Evolutionary conservation across 2,329 filamentous ascomycete species (phyloP), one percentile per base, ranked within the genome.

Genomic region (Aureobasidium sp.): DNA sequence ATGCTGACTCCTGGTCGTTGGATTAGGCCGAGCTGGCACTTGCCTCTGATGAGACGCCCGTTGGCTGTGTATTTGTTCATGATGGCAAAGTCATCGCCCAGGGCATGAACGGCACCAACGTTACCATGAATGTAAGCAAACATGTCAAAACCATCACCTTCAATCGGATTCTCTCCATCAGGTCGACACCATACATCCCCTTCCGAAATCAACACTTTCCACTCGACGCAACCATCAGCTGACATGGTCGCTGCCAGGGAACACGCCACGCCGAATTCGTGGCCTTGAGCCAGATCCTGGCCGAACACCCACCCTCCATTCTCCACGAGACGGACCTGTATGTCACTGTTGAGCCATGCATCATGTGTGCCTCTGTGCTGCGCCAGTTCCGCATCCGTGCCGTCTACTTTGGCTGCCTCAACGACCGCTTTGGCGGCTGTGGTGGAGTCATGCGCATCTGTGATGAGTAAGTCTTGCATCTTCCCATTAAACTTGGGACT

Each of bases 31-130:
- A 93, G 70, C 83, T 91, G 66, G 94, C 95, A 24, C 84, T 99
- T 53, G 79, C 79, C 67, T 89, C 85, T 64, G 92, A 96, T 68
- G 94, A 99, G 77, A 97, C 95, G 1, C 94, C 94, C 1, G 94
- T 99, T 22, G 95, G 94, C 53, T 99, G 94, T 74, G 91, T 99
- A 35, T 86, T 99, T 59, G 92, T 97, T 24, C 83, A 91, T 71
- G 76, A 90, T 31, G 87, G 85, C 66, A 81, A 85, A 67, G 82
- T 97, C 66, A 91, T 99, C 66, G 92, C 90, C 45, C 84, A 83
- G 65, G 94, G 94, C 65, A 97, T 97, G 89, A 99, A 99, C 70
- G 94, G 95, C 66, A 99, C 94, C 59, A 99, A 97, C 70, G 82
- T 89, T 67, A 94, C 89, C 29, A 85, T 93, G 70, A 85, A 85